A percentile compares a stretch with the other conserved stretches of the same genome.
Evolutionary conservation across 2,329 filamentous ascomycete species (phyloP).

Genomic region (Purpureocillium lavendulum): DNA sequence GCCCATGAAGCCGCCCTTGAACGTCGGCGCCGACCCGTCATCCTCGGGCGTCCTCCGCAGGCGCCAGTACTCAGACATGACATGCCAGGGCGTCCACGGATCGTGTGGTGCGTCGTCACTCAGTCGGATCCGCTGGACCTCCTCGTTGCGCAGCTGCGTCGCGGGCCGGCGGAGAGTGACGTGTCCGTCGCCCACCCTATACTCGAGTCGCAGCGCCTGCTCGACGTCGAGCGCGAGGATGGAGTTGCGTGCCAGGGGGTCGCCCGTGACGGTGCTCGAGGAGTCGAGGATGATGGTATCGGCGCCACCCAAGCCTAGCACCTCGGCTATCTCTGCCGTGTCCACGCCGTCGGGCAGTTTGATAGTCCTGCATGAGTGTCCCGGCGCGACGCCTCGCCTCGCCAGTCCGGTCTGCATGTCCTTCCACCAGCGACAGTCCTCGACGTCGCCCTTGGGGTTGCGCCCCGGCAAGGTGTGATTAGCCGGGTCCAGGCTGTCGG

Average conservation of each 20-base stretch:
- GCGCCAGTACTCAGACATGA: slow-evolving; percentile 37
- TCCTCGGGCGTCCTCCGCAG: slow-evolving; percentile 13
- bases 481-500: slow-evolving; percentile 14
- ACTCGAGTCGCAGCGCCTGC: slow-evolving; percentile 47
- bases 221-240: slow-evolving; percentile 62
- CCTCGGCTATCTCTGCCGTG: slow-evolving; percentile 46
- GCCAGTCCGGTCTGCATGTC: slow-evolving; percentile 18
- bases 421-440: slow-evolving; percentile 13
- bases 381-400: slow-evolving; percentile 16
- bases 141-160: slow-evolving; percentile 7
- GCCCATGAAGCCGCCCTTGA: slow-evolving; percentile 78
- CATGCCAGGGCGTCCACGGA: slow-evolving; percentile 36
- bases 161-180: slow-evolving; percentile 17
- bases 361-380: slow-evolving; percentile 33
- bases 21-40: slow-evolving; percentile 35
- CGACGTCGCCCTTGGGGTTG: slow-evolving; percentile 11
- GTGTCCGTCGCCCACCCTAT: slow-evolving; percentile 41
- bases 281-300: slow-evolving; percentile 53
- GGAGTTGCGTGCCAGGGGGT: slow-evolving; percentile 49
- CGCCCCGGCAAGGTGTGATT: slow-evolving; percentile 5
- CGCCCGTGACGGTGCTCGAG: slow-evolving; percentile 40
- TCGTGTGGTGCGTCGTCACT: slow-evolving; percentile 15
- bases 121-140: slow-evolving; percentile 18
- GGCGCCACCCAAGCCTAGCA: slow-evolving; percentile 27
- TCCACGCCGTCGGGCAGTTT: slow-evolving; percentile 36